phyloP scores from a whole-genome alignment of 2,329 filamentous ascomycete genomes.

The Fusarium oligoseptatum region DNA sequence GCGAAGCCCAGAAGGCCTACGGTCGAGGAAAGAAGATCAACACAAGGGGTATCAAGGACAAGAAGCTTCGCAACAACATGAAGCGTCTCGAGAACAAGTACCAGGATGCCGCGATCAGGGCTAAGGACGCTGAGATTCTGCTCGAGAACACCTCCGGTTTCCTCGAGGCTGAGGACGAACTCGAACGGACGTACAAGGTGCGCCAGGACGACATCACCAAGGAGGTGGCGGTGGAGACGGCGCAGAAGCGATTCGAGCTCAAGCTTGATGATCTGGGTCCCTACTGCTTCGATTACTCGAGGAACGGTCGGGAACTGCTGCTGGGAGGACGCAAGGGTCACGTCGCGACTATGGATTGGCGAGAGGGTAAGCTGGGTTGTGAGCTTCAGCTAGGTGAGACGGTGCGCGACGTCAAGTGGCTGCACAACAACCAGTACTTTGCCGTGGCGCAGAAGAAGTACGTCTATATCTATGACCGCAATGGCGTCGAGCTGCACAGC shows the following conservation, averaged over 20 bases:
- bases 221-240: slow-evolving; percentile 83
- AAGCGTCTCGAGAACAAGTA: slow-evolving; percentile 85
- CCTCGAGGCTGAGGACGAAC: slow-evolving; percentile 86
- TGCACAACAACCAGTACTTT: slow-evolving; percentile 95
- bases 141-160: slow-evolving; percentile 89
- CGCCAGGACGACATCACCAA: slow-evolving; percentile 86
- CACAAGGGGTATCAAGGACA: slow-evolving; percentile 82
- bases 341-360: slow-evolving; percentile 96
- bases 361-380: slow-evolving; percentile 89
- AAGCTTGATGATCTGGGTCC: slow-evolving; percentile 86
- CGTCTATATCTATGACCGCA: slow-evolving; percentile 94
- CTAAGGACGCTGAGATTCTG: slow-evolving; percentile 95
- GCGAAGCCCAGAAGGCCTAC: slow-evolving; percentile 80
- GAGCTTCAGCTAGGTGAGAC: slow-evolving; percentile 94
- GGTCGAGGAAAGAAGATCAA: slow-evolving; percentile 85
- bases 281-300: slow-evolving; percentile 89
- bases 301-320: slow-evolving; percentile 88
- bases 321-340: slow-evolving; percentile 93
- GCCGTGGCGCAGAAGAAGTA: slow-evolving; percentile 97
- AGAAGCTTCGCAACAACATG: slow-evolving; percentile 87
- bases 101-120: slow-evolving; percentile 82
- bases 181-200: slow-evolving; percentile 94
- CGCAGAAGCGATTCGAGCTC: slow-evolving; percentile 93
- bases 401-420: slow-evolving; percentile 87
- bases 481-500: slow-evolving; percentile 93